Conservation (phyloP, 306 rosid genomes). For the Quillaja saponaria region DNA sequence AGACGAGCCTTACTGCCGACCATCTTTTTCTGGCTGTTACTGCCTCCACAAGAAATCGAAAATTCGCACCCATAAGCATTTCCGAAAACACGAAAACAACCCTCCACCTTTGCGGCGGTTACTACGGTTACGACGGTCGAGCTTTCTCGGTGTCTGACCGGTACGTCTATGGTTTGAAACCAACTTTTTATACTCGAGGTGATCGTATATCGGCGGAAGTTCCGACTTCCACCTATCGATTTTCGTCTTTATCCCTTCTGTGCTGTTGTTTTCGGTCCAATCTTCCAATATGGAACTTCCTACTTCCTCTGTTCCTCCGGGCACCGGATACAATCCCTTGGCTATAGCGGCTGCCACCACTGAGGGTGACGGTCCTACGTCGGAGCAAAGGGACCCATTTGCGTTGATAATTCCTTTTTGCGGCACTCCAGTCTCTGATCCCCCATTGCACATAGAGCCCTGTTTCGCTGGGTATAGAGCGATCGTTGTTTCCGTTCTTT, state of each 20-base stretch:
- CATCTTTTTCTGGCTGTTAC: slow-evolving; percentile 39
- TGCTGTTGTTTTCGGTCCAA: slow-evolving; percentile 53
- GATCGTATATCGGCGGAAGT: slow-evolving; percentile 52
- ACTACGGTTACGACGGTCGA: neutral
- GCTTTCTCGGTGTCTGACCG: neutral
- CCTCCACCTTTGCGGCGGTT: slow-evolving; percentile 16
- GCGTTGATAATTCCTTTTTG: slow-evolving; percentile 24
- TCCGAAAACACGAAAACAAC: slow-evolving; percentile 74
- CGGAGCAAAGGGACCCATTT: slow-evolving; percentile 55
- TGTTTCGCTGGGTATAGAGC: slow-evolving; percentile 23
- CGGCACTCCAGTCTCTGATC: slow-evolving; percentile 27
- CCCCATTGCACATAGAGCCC: slow-evolving; percentile 6
- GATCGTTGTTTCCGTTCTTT: slow-evolving; percentile 25
- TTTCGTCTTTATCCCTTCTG: slow-evolving; percentile 65
- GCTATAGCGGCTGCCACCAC: slow-evolving; percentile 76
- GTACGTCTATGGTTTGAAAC: slow-evolving; percentile 1
- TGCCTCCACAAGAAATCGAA: slow-evolving; percentile 60
- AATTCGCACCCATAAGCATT: slow-evolving; percentile 60
- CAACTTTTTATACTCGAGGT: slow-evolving; percentile 1
- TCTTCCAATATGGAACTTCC: slow-evolving; percentile 49
- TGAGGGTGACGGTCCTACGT: slow-evolving; percentile 70
- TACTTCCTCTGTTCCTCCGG: neutral
- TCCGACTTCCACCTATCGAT: slow-evolving; percentile 72
- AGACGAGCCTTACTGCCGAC: slow-evolving; percentile 12
- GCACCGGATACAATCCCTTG: slow-evolving; percentile 48